phyloP scores from a whole-genome alignment of 1,139 yeast species.

The Scheffersomyces cryptocercus region DNA sequence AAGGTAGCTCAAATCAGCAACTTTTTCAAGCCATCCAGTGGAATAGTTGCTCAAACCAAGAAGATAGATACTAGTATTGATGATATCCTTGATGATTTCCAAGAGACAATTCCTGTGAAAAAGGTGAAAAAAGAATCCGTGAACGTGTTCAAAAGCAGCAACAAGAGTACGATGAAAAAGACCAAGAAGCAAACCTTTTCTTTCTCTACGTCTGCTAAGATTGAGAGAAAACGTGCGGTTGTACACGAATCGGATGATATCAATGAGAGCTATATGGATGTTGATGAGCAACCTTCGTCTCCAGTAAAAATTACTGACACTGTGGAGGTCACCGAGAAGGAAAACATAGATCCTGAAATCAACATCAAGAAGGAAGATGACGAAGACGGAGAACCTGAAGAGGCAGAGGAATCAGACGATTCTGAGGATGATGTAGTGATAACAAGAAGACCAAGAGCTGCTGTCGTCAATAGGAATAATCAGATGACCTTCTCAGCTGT shows the following conservation, averaged over 20 bases:
- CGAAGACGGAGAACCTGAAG: slow-evolving; percentile 12
- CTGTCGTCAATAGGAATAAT: slow-evolving; percentile 13
- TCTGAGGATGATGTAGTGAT: slow-evolving; percentile 59
- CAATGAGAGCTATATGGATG: slow-evolving; percentile 15
- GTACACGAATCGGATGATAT: slow-evolving; percentile 3
- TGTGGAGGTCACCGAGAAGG: neutral
- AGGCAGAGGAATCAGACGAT: slow-evolving; percentile 19
- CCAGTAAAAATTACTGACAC: slow-evolving; percentile 22
- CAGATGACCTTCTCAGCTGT: slow-evolving; percentile 19
- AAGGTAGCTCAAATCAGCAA: slow-evolving; percentile 53
- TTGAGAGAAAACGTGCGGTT: neutral
- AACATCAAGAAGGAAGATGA: slow-evolving; percentile 11
- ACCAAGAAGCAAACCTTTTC: slow-evolving; percentile 4
- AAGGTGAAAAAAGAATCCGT: slow-evolving; percentile 18
- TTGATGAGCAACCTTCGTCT: slow-evolving; percentile 32
- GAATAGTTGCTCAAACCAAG: slow-evolving; percentile 31
- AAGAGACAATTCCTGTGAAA: slow-evolving; percentile 19
- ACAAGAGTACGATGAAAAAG: slow-evolving; percentile 2
- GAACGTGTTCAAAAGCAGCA: slow-evolving; percentile 4
- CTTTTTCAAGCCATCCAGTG: slow-evolving; percentile 51
- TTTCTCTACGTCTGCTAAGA: slow-evolving; percentile 1
- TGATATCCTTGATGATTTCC: slow-evolving; percentile 48
- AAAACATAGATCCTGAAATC: slow-evolving; percentile 1
- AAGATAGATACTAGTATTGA: slow-evolving; percentile 42
- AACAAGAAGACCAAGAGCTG: slow-evolving; percentile 42